phyloP scores from a whole-genome alignment of 495 filamentous ascomycete genomes.

The Podospora bellae-mahoneyi region DNA sequence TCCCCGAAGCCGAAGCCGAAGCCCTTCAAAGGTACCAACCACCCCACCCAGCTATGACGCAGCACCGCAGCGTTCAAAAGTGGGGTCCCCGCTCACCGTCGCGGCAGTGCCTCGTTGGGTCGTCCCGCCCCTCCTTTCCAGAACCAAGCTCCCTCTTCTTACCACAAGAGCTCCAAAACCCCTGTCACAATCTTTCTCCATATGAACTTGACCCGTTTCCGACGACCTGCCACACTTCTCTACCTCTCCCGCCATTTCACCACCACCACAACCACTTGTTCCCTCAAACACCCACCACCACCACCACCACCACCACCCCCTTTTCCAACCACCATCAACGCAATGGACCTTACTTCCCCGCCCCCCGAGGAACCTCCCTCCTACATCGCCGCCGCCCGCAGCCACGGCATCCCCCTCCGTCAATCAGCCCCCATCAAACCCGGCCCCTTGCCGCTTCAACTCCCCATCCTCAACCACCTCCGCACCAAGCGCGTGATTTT shows the following conservation, averaged over 20 bases:
- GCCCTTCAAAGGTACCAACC: background rate
- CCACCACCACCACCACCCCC: background rate
- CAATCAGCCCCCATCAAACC: constrained; percentile 31
- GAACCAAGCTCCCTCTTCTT: background rate
- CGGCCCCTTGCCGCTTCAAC: constrained; percentile 59
- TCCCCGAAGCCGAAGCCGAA: background rate
- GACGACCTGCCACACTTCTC: background rate
- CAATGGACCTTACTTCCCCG: constrained; percentile 32
- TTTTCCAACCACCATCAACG: background rate
- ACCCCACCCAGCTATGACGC: background rate
- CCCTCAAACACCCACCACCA: background rate
- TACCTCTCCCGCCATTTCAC: background rate
- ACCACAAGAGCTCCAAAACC: background rate
- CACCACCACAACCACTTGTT: background rate
- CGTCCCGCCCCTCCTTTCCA: background rate
- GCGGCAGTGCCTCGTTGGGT: background rate
- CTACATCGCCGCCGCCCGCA: constrained; percentile 42
- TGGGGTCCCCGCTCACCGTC: background rate
- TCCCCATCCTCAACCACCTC: constrained; percentile 72
- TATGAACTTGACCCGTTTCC: background rate
- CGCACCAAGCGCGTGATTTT: constrained; percentile 75
- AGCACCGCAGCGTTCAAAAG: background rate
- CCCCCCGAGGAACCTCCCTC: constrained; percentile 37
- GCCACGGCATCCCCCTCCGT: constrained; percentile 37
- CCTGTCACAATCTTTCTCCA: background rate